These are phyloP conservation scores for Cystobasidium onofrii DNA, from an alignment of 768 basidiomycete genomes.

Conservation along the genomic window DNA sequence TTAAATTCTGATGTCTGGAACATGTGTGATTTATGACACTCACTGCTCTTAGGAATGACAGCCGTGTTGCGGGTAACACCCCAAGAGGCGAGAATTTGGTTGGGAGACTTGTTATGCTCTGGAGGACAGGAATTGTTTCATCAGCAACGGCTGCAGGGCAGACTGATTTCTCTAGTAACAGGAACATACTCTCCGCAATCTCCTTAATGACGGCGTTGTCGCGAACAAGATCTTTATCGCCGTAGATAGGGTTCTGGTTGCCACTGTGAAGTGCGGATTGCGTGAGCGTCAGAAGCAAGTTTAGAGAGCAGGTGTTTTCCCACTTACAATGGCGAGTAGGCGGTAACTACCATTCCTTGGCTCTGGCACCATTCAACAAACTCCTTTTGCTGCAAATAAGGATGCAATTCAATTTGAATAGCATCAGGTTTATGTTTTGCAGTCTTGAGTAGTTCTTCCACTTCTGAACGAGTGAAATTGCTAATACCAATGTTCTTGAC, in stretches of 20 bases:
- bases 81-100: slow-evolving; percentile 27
- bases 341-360: slow-evolving; percentile 32
- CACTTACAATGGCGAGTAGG: slow-evolving; percentile 20
- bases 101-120: slow-evolving; percentile 25
- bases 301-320: too few relatives aligned
- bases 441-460: slow-evolving; percentile 22
- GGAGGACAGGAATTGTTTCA: not conserved
- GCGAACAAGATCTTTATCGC: slow-evolving; percentile 21
- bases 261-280: not conserved
- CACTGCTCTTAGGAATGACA: slow-evolving; percentile 29
- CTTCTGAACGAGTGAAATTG: slow-evolving; percentile 48
- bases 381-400: slow-evolving; percentile 25
- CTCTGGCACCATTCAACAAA: slow-evolving; percentile 28
- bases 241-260: slow-evolving; percentile 34
- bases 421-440: slow-evolving; percentile 25
- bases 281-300: not conserved
- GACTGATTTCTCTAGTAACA: not conserved
- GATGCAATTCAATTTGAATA: slow-evolving; percentile 25
- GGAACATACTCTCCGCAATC: slow-evolving; percentile 23
- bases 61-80: slow-evolving; percentile 28
- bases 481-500: slow-evolving; percentile 69
- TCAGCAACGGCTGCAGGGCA: not conserved
- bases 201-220: slow-evolving; percentile 21
- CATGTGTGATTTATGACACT: not conserved
- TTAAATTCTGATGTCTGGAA: not conserved